phyloP scores from a whole-genome alignment of 306 rosid species.

The Vicia sativa region DNA sequence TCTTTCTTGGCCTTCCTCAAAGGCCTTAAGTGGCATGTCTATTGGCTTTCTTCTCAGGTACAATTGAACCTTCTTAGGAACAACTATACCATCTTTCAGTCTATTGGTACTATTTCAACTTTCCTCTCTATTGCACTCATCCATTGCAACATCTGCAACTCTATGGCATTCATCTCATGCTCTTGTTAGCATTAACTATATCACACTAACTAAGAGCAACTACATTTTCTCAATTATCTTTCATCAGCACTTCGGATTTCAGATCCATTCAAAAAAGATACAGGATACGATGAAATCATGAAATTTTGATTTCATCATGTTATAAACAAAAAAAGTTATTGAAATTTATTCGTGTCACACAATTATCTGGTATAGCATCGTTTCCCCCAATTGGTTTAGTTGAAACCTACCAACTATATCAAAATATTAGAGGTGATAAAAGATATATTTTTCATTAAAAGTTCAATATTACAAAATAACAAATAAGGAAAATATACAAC shows the following conservation, averaged over 20 bases:
- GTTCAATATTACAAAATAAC: constrained; percentile 8
- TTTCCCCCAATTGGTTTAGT: too few relatives aligned
- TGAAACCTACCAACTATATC: constrained; percentile 20
- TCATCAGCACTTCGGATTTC: constrained; percentile 11
- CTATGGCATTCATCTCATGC: constrained; percentile 11
- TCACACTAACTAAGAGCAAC: constrained; percentile 27
- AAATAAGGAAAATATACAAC: constrained; percentile 15
- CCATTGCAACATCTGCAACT: not conserved
- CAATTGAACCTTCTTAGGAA: constrained; percentile 1
- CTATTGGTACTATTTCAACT: not conserved
- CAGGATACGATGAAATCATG: constrained; percentile 10
- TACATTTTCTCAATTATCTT: constrained; percentile 25
- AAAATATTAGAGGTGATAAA: constrained; percentile 13
- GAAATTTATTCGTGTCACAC: constrained; percentile 31
- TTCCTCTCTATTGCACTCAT: constrained; percentile 7
- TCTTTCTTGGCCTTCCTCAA: constrained; percentile 4
- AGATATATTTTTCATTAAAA: constrained; percentile 21
- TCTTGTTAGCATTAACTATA: constrained; percentile 17
- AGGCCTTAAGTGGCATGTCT: not conserved
- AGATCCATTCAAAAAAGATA: constrained; percentile 25
- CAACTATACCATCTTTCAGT: constrained; percentile 11
- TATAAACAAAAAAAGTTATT: not conserved
- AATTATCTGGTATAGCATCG: too few relatives aligned
- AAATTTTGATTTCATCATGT: constrained; percentile 20
- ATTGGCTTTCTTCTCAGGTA: not conserved